Percentiles rank a stretch among this genome's conserved stretches.
Evolutionary conservation across 2,329 filamentous ascomycete species (phyloP).

Genomic region (Aspergillus sp.): DNA sequence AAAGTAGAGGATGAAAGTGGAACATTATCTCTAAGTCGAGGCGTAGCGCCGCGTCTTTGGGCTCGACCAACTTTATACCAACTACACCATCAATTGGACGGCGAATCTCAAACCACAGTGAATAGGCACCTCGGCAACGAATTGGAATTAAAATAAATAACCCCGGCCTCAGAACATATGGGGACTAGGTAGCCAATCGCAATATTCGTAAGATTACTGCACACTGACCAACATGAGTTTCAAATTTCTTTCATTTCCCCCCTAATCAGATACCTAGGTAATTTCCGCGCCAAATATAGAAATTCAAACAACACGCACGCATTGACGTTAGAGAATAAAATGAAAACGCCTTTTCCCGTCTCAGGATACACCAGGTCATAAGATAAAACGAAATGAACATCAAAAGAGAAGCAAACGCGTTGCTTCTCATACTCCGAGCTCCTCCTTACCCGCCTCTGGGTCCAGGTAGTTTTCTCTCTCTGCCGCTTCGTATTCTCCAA

Average conservation of each 20-base stretch:
- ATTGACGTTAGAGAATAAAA: slow-evolving; percentile 3
- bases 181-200: no score
- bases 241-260: neutral
- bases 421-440: slow-evolving; percentile 24
- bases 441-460: slow-evolving; percentile 59
- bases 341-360: slow-evolving; percentile 19
- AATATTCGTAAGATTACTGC: neutral
- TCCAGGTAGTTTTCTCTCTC: slow-evolving; percentile 88
- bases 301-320: neutral
- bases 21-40: neutral
- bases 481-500: slow-evolving; percentile 93
- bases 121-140: no score
- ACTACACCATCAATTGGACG: no score
- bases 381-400: slow-evolving; percentile 14
- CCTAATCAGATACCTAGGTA: slow-evolving; percentile 1
- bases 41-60: neutral
- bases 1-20: neutral
- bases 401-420: slow-evolving; percentile 10
- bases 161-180: no score
- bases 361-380: slow-evolving; percentile 19
- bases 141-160: no score
- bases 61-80: neutral
- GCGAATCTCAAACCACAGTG: no score
- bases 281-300: slow-evolving; percentile 7
- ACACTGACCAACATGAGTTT: neutral